Evolutionary conservation across 2,329 filamentous ascomycete genomes (phyloP).

Genomic region (Seiridium cupressi): DNA sequence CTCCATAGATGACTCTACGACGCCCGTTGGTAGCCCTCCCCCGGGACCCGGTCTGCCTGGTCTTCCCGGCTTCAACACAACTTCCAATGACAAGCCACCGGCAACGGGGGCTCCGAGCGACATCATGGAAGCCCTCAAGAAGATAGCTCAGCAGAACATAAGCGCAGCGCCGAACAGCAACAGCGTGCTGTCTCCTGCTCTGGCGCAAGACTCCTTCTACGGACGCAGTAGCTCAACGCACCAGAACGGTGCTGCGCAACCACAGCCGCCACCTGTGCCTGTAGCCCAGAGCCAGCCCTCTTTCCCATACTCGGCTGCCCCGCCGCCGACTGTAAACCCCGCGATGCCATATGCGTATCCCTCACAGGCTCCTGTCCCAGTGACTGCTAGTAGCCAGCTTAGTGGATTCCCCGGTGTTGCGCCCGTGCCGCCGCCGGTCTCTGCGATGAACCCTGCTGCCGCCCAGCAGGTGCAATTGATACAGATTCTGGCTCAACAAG

Average conservation of each 20-base stretch:
- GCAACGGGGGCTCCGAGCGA: constrained; percentile 49
- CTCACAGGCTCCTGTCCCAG: constrained; percentile 37
- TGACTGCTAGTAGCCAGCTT: constrained; percentile 35
- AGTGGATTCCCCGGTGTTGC: constrained; percentile 34
- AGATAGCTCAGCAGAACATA: constrained; percentile 74
- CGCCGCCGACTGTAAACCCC: constrained; percentile 59
- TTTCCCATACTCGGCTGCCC: constrained; percentile 39
- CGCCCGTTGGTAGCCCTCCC: constrained; percentile 64
- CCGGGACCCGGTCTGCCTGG: constrained; percentile 37
- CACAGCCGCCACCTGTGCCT: constrained; percentile 17
- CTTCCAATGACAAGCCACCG: constrained; percentile 28
- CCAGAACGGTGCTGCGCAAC: constrained; percentile 18
- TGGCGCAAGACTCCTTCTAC: constrained; percentile 25
- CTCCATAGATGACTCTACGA: constrained; percentile 63
- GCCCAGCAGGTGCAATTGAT: constrained; percentile 73
- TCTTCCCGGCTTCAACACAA: constrained; percentile 35
- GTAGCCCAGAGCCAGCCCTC: constrained; percentile 27
- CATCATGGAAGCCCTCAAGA: constrained; percentile 77
- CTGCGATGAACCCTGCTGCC: constrained; percentile 51
- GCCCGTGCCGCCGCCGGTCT: constrained; percentile 26
- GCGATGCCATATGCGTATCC: constrained; percentile 45
- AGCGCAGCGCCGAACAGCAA: constrained; percentile 42
- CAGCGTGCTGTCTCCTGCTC: constrained; percentile 41
- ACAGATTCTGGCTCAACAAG: constrained; percentile 72
- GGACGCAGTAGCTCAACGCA: constrained; percentile 16